These are phyloP conservation scores for Pigoraptor vietnamica DNA, from an alignment of 78 protist genomes.

Conservation along the genomic window DNA sequence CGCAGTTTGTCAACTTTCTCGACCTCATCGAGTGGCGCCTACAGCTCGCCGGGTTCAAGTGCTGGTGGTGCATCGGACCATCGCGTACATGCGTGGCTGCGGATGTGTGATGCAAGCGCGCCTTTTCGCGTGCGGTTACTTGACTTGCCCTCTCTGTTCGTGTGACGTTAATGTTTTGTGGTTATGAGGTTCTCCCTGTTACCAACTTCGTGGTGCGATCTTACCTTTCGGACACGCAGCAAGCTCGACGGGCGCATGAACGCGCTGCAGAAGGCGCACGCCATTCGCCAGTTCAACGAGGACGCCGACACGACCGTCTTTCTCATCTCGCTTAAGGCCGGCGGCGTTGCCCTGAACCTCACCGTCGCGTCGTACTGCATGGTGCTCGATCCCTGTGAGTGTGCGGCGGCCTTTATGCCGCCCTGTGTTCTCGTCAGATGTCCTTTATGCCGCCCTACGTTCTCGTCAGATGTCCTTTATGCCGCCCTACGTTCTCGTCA, in stretches of 20 bases:
- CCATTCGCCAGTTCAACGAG: conserved; percentile 22
- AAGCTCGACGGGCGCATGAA: conserved; percentile 51
- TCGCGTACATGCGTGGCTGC: not conserved
- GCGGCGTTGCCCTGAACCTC: not conserved
- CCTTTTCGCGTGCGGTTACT: no score
- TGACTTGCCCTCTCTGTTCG: no score
- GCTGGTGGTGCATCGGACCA: not conserved
- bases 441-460: not conserved
- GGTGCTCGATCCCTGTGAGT: not conserved
- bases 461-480: not conserved
- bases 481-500: not conserved
- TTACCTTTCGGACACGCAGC: no score
- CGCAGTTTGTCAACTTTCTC: conserved; percentile 30
- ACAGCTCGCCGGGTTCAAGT: not conserved
- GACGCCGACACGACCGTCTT: conserved; percentile 29
- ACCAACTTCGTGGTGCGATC: no score
- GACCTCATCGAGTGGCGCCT: conserved; percentile 45
- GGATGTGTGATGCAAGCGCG: conserved; percentile 4
- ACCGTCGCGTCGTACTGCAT: not conserved
- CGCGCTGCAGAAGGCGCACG: conserved; percentile 7
- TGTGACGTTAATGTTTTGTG: no score
- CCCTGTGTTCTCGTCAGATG: not conserved
- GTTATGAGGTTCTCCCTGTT: no score
- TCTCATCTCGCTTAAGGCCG: conserved; percentile 39
- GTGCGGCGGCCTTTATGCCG: not conserved